Conservation (phyloP, 441 rosid species). For the Raphanus hybrid region DNA sequence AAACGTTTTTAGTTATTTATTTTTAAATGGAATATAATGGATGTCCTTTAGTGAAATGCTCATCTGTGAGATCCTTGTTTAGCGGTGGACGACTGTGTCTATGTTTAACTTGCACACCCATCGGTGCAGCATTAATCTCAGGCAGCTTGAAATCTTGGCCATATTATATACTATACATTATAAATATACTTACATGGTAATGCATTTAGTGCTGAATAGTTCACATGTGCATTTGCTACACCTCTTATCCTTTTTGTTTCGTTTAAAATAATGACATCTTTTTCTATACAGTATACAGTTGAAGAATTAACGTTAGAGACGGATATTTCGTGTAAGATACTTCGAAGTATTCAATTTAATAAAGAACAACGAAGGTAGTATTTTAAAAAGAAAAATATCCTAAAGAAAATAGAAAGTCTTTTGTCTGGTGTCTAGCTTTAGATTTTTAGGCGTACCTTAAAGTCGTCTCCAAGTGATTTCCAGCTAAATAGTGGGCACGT, state of each 20-base stretch:
- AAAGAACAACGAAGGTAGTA: constrained; percentile 2
- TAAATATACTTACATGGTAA: not conserved
- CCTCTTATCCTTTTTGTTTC: not conserved
- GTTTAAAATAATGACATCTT: not conserved
- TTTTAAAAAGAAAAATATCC: constrained; percentile 1
- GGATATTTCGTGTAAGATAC: not conserved
- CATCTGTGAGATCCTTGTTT: not conserved
- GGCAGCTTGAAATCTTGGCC: not conserved
- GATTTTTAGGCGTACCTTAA: constrained; percentile 32
- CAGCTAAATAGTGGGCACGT: constrained; percentile 39
- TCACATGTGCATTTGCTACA: constrained; percentile 17
- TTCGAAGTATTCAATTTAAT: constrained; percentile 21
- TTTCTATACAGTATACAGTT: not conserved
- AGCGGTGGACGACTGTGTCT: constrained; percentile 24
- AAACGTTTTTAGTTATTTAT: not conserved
- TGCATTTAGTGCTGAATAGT: constrained; percentile 1
- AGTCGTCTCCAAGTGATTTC: constrained; percentile 32
- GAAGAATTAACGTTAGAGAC: constrained; percentile 3
- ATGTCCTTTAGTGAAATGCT: not conserved
- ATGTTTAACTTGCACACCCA: constrained; percentile 26
- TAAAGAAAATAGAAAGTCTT: constrained; percentile 21
- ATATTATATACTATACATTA: not conserved
- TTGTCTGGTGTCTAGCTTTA: constrained; percentile 32
- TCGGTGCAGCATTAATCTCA: not conserved
- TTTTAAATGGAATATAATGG: not conserved